Evolutionary conservation across 495 filamentous ascomycete genomes (phyloP), one percentile per base, ranked within the genome.

Genomic region (Letharia lupina): DNA sequence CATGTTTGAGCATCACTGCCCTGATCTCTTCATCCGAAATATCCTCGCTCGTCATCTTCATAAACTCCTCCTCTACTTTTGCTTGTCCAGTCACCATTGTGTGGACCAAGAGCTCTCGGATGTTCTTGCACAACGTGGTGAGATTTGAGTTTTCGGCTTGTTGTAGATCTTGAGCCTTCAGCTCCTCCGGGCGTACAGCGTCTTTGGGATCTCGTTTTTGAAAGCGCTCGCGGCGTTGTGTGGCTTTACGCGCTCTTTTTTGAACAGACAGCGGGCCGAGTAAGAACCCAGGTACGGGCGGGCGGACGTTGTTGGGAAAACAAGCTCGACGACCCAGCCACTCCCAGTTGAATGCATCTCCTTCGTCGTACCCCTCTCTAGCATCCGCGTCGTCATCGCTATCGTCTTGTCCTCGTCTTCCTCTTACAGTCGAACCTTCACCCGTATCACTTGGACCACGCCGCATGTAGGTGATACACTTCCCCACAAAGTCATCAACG

Each of bases 401-500:
- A 73, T 69, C 72, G 68, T 35, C 70, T 63, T 63, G 44, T 20
- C 40, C 31, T 64, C 60, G 44, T 69, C 72, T 23, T 71, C 70
- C 44, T 16, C 60, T 48, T 61, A 63, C 65, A 11, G 60, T 57
- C 28, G 73, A 66, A 41, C 72, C 67, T 40, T 71, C 70, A 52
- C 73, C 67, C 33, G 72, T 68, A 44, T 71, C 70, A 56, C 64
- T 72, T 4, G 72, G 77, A 42, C 85, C 87, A 15, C 80, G 76
- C 18, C 84, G 83, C 95, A 98, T 98, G 73, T 87, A 98, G 2
- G 81, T 83, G 58, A 95, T 90, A 73, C 89, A 93, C 74, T 95
- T 96, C 1, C 89, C 89, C 12, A 98, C 87, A 71, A 98, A 97
- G 67, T 96, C 91, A 68, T 98, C 93, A 0, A 95, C 82, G 70